phyloP scores from a whole-genome alignment of 495 filamentous ascomycete genomes.

The Saxispiralis lemnorum region DNA sequence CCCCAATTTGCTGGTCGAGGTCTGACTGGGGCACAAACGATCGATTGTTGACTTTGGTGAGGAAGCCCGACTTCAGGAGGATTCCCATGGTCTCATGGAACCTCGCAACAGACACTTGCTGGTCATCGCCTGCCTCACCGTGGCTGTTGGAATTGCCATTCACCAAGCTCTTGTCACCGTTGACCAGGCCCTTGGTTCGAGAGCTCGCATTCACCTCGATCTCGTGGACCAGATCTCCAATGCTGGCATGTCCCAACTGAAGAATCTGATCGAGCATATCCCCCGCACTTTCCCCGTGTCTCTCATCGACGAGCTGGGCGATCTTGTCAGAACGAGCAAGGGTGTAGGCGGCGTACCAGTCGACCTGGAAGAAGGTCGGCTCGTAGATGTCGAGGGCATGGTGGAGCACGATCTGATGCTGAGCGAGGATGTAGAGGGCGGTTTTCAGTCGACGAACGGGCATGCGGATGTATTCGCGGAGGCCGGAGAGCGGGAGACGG shows the following conservation, averaged over 20 bases:
- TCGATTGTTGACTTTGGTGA: conserved; percentile 30
- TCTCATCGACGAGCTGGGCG: conserved; percentile 50
- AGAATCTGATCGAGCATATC: conserved; percentile 57
- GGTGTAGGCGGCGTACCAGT: conserved; percentile 55
- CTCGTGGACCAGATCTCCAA: conserved; percentile 26
- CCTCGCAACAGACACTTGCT: no score
- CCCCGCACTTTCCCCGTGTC: conserved; percentile 51
- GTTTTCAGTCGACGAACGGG: conserved; percentile 50
- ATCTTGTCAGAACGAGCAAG: conserved; percentile 68
- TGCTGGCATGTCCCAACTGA: conserved; percentile 55
- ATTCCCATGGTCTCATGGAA: conserved; percentile 30
- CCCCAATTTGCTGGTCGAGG: conserved; percentile 32
- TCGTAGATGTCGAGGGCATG: conserved; percentile 35
- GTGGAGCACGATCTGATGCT: conserved; percentile 72
- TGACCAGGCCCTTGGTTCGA: no score
- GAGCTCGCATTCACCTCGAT: no score
- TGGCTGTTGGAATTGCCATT: conserved; percentile 12
- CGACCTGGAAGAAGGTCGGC: conserved; percentile 59
- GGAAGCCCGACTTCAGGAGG: conserved; percentile 32
- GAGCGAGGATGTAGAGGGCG: conserved; percentile 66
- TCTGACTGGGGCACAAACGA: conserved; percentile 37
- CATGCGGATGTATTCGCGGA: conserved; percentile 51
- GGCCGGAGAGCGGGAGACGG: conserved; percentile 47
- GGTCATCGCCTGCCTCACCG: neutral
- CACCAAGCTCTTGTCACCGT: neutral